phyloP scores from a whole-genome alignment of 768 basidiomycete genomes.

The Kwoniella botswanensis region DNA sequence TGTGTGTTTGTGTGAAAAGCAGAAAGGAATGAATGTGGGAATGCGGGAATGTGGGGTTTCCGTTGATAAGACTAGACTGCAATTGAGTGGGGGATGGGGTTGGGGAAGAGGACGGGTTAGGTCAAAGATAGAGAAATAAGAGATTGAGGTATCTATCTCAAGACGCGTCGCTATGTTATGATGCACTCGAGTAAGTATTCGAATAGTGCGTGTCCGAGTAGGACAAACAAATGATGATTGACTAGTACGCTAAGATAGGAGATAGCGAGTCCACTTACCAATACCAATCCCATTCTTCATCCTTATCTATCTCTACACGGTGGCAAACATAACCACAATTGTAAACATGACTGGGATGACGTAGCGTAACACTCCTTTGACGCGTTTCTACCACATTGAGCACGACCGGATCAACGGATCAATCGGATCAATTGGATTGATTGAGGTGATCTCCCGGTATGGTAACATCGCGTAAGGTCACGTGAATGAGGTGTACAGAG shows the following conservation, averaged over 20 bases:
- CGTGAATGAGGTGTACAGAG: neutral
- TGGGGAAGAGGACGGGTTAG: too few species aligned
- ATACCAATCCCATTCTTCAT: neutral
- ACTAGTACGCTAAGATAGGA: neutral
- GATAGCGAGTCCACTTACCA: neutral
- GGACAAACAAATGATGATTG: too few species aligned
- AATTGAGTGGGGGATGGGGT: neutral
- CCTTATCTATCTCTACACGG: neutral
- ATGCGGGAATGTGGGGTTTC: neutral
- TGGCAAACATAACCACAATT: slow-evolving; percentile 4
- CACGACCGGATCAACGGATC: neutral
- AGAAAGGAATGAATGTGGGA: neutral
- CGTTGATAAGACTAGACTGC: neutral
- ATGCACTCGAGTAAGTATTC: too few species aligned
- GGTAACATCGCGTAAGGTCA: neutral
- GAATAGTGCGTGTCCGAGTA: neutral
- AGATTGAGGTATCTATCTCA: too few species aligned
- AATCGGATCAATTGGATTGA: too few species aligned
- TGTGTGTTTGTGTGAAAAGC: neutral
- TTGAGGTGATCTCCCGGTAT: neutral
- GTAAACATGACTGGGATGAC: slow-evolving; percentile 11
- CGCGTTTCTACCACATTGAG: slow-evolving; percentile 1
- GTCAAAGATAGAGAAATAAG: too few species aligned
- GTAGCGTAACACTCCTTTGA: neutral
- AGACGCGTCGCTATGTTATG: too few species aligned